These are phyloP conservation scores for Eucalyptus microcorys DNA, from an alignment of 345 rosid species.

Conservation along the genomic window DNA sequence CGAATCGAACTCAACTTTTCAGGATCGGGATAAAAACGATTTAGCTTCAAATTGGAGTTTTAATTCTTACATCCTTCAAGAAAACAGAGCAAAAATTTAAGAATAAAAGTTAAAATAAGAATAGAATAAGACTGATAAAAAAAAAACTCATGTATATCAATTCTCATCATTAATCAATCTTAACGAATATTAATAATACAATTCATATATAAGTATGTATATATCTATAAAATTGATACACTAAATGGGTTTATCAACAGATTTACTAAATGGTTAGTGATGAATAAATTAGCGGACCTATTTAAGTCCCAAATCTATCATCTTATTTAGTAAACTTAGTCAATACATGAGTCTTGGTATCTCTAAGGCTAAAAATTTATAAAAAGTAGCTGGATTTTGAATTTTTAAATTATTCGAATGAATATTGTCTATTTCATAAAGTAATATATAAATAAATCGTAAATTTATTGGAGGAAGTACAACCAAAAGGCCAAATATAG, in stretches of 20 bases:
- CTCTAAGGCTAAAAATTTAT: background rate
- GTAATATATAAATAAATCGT: background rate
- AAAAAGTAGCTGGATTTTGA: background rate
- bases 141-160: too few species aligned
- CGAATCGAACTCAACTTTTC: too few species aligned
- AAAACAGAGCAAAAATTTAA: too few species aligned
- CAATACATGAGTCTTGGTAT: background rate
- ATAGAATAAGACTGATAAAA: too few species aligned
- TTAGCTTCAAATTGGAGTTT: too few species aligned
- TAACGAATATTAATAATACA: background rate
- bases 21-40: too few species aligned
- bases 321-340: background rate
- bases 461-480: background rate
- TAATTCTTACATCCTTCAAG: too few species aligned
- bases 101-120: too few species aligned
- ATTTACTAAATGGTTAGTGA: background rate
- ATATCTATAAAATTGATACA: background rate
- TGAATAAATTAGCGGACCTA: background rate
- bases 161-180: background rate
- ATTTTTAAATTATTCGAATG: background rate
- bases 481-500: background rate
- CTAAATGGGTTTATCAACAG: background rate
- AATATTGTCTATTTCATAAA: background rate
- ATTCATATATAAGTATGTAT: too few species aligned
- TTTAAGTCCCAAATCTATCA: background rate